A percentile compares a stretch with the other conserved stretches of the same genome.
Conservation (phyloP, 371 early-diverging fungal genomes). For the Apophysomyces sp. region DNA sequence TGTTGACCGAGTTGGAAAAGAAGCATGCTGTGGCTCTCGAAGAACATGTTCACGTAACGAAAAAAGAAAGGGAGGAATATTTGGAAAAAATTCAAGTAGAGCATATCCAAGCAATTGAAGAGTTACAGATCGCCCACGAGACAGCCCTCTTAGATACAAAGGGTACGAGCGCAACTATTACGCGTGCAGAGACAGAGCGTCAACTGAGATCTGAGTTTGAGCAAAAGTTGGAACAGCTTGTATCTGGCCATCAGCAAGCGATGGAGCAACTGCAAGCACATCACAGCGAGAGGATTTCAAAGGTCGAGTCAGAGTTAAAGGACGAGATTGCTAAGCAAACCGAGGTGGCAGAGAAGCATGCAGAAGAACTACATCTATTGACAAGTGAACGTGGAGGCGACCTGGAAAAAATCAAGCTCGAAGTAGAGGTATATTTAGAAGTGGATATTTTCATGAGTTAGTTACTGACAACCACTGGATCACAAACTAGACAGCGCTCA, state of each 20-base stretch:
- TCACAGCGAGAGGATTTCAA: slow-evolving; percentile 25
- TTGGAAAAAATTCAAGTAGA: slow-evolving; percentile 11
- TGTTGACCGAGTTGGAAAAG: slow-evolving; percentile 4
- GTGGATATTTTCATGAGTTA: not conserved
- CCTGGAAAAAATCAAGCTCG: slow-evolving; percentile 30
- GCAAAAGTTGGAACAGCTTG: slow-evolving; percentile 28
- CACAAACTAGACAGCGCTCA: slow-evolving; percentile 15
- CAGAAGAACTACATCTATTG: slow-evolving; percentile 20
- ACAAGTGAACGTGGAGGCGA: slow-evolving; percentile 19
- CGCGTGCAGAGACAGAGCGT: slow-evolving; percentile 29
- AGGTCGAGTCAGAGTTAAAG: slow-evolving; percentile 31
- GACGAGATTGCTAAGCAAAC: slow-evolving; percentile 20
- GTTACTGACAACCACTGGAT: not conserved
- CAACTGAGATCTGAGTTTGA: slow-evolving; percentile 37
- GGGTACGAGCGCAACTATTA: not conserved
- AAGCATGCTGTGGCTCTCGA: slow-evolving; percentile 17
- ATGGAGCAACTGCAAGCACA: slow-evolving; percentile 39
- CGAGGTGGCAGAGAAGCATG: slow-evolving; percentile 22
- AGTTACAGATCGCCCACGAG: not conserved
- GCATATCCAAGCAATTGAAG: slow-evolving; percentile 10
- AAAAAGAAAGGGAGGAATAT: slow-evolving; percentile 11
- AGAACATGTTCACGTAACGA: not conserved
- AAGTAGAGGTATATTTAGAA: slow-evolving; percentile 24
- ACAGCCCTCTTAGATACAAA: not conserved
- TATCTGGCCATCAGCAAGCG: slow-evolving; percentile 31